Conservation (phyloP, 345 rosid genomes). For the Lumnitzera littorea region DNA sequence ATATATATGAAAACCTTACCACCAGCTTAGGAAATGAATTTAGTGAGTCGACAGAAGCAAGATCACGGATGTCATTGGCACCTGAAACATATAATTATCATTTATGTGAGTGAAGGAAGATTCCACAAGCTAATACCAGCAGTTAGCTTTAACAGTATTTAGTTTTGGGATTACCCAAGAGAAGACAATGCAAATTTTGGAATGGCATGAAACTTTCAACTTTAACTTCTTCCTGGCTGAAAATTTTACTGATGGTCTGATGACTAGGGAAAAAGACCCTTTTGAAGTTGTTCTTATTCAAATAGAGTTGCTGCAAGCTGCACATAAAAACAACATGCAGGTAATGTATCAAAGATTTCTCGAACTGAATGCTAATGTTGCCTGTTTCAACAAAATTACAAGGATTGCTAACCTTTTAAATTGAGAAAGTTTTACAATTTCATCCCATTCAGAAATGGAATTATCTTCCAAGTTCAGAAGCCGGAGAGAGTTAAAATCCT, state of each 20-base stretch:
- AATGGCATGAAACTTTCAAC: constrained; percentile 40
- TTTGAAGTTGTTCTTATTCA: constrained; percentile 74
- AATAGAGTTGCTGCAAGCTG: constrained; percentile 86
- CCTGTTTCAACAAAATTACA: neutral
- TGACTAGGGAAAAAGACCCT: constrained; percentile 39
- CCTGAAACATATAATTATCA: constrained; percentile 32
- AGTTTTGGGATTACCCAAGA: constrained; percentile 46
- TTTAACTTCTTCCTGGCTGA: constrained; percentile 15
- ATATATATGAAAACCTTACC: constrained; percentile 34
- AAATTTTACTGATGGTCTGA: too few relatives aligned
- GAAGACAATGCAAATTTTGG: constrained; percentile 68
- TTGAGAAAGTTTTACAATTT: constrained; percentile 65
- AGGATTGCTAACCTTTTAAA: constrained; percentile 53
- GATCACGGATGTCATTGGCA: constrained; percentile 55
- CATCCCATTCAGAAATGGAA: constrained; percentile 70
- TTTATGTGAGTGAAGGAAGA: too few relatives aligned
- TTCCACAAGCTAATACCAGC: too few relatives aligned
- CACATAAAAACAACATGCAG: constrained; percentile 8
- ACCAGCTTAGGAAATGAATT: constrained; percentile 62
- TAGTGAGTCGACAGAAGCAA: constrained; percentile 54
- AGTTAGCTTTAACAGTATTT: neutral
- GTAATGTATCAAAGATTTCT: neutral
- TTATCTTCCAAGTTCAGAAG: constrained; percentile 89
- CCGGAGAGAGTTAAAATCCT: constrained; percentile 58
- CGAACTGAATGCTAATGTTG: neutral